phyloP scores from a whole-genome alignment of 2,329 filamentous ascomycete species.

The Onygenales sp. region DNA sequence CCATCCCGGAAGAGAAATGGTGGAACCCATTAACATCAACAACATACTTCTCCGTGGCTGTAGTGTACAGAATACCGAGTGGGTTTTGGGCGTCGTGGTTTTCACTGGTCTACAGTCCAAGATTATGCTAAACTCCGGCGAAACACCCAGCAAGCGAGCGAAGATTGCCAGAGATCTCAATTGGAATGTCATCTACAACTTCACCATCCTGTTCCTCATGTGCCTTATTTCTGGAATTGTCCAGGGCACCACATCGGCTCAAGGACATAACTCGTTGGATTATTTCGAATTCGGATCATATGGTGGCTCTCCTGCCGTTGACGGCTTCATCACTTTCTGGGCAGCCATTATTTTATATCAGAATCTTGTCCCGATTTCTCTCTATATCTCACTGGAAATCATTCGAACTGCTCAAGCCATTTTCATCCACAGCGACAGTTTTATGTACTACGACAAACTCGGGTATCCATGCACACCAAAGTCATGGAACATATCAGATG shows the following conservation, averaged over 20 bases:
- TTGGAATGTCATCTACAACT: conserved; percentile 96
- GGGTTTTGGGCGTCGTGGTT: conserved; percentile 82
- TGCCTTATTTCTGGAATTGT: conserved; percentile 78
- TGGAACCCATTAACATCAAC: conserved; percentile 88
- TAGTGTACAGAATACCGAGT: conserved; percentile 90
- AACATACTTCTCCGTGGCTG: conserved; percentile 90
- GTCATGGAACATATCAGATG: conserved; percentile 98
- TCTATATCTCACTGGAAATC: conserved; percentile 96
- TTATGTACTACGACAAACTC: conserved; percentile 94
- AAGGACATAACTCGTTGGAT: conserved; percentile 61
- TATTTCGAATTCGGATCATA: conserved; percentile 84
- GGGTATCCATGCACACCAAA: conserved; percentile 95
- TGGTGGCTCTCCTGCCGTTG: conserved; percentile 62
- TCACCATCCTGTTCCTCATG: conserved; percentile 78
- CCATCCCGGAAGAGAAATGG: conserved; percentile 63
- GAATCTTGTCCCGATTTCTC: conserved; percentile 95
- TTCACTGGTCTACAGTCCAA: conserved; percentile 96
- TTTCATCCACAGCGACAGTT: conserved; percentile 92
- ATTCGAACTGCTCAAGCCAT: conserved; percentile 86
- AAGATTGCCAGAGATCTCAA: conserved; percentile 89
- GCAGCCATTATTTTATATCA: conserved; percentile 90
- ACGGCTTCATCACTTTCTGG: conserved; percentile 96
- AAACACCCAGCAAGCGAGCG: conserved; percentile 87
- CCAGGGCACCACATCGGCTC: conserved; percentile 72
- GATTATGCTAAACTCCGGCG: conserved; percentile 97